Base-by-base conservation (phyloP, 2,329 filamentous ascomycete genomes). In the Herpomyces periplanetae region DNA sequence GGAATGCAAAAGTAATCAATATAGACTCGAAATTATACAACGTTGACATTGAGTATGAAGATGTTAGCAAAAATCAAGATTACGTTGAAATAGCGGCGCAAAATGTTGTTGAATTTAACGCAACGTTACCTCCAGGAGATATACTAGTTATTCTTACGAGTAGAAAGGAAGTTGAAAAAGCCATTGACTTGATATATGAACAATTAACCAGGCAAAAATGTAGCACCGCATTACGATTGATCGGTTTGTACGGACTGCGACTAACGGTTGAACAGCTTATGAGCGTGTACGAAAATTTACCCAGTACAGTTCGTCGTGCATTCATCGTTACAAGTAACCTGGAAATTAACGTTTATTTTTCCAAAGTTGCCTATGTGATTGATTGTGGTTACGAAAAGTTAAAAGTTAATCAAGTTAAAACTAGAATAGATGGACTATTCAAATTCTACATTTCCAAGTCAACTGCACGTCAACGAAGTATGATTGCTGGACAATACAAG, bases 281-380 rank as follows among this genome's bases (percentile, higher is more conserved):
- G 56, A 73, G 73, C 27, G 63, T 91, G 15, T 91, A 91, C 33
- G 69, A 87, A 29, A 57, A 63, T 20, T 45, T 71, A 2, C 57
- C 66, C 0, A 58, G 66, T 24, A 61, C 73, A 23, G 73, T 60
- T 1, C 53, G 80, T 16, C 91, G 91, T 34, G 64, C 88, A 15
- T 65, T 96, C 13, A 60, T 88, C 27, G 63, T 68, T 3, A 91
- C 80, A 23, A 91, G 91, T 34, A 88, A 91, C 26, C 71, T 80
- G 6, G 80, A 96, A 42, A 75, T 80, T 3, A 87, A 69, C 2
- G 63, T 96, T 16, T 91, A 80, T 8, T 84, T 91, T 21, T 61
- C 80, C 20, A 71, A 69, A 2, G 73, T 91, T 24, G 59, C 71
- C 21, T 85, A 68, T 31, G 75, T 96, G 4, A 44, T 91, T 19